Conservation (phyloP, 768 basidiomycete genomes). For the Pleurotus pulmonarius region DNA sequence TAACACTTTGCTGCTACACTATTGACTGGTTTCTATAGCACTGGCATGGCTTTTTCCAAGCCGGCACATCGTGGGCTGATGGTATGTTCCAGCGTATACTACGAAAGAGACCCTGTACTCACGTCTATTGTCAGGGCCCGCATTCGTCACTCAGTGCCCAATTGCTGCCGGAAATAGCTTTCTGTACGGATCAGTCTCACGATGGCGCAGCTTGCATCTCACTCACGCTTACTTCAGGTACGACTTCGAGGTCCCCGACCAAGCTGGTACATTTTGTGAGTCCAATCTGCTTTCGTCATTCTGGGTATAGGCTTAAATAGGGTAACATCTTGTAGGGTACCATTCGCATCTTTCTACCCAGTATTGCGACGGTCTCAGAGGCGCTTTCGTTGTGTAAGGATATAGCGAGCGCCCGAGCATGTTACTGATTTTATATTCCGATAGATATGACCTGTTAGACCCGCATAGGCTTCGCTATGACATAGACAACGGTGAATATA, state of each 20-base stretch:
- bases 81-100: conserved; percentile 13
- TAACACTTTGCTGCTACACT: too few relatives aligned
- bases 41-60: conserved; percentile 32
- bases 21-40: too few relatives aligned
- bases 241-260: conserved; percentile 31
- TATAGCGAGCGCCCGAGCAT: too few relatives aligned
- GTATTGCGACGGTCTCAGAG: conserved; percentile 36
- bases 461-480: conserved; percentile 29
- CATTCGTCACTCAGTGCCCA: conserved; percentile 34
- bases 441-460: conserved; percentile 44
- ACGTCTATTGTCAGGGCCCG: neutral
- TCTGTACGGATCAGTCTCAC: conserved; percentile 21
- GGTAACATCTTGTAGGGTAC: conserved; percentile 39
- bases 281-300: conserved; percentile 14
- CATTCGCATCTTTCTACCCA: conserved; percentile 23
- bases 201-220: conserved; percentile 35
- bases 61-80: conserved; percentile 27
- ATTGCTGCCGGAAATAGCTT: conserved; percentile 35
- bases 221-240: conserved; percentile 34
- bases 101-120: too few relatives aligned
- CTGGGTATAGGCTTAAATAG: conserved; percentile 9
- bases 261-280: conserved; percentile 28
- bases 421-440: neutral
- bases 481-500: conserved; percentile 28
- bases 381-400: conserved; percentile 20